phyloP scores from a whole-genome alignment of 805 yeast species.

The Yarrowia keelungensis region DNA sequence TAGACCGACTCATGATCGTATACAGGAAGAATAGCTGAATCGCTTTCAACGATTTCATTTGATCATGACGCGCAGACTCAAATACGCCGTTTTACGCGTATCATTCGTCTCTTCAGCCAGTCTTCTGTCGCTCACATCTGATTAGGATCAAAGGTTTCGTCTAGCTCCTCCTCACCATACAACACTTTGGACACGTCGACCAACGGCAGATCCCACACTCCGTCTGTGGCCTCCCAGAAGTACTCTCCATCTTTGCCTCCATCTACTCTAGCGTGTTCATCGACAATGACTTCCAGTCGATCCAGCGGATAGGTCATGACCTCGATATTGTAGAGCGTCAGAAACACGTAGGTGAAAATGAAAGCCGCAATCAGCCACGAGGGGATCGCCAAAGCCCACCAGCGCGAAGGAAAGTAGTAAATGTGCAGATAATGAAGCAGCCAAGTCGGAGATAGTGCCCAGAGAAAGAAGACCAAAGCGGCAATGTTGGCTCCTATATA shows the following conservation, averaged over 20 bases:
- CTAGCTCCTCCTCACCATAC: constrained; percentile 40
- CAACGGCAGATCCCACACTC: constrained; percentile 85
- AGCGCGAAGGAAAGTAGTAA: constrained; percentile 81
- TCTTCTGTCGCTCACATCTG: no score
- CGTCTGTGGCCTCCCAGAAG: constrained; percentile 70
- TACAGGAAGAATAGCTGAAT: no score
- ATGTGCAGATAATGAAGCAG: constrained; percentile 61
- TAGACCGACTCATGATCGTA: no score
- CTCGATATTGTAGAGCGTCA: constrained; percentile 79
- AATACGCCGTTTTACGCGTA: no score
- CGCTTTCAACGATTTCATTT: no score
- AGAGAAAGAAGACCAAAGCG: constrained; percentile 63
- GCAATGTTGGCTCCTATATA: constrained; percentile 70
- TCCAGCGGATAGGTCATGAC: constrained; percentile 65
- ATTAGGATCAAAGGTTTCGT: neutral
- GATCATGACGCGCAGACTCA: no score
- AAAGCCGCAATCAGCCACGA: constrained; percentile 71
- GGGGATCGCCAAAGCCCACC: constrained; percentile 90
- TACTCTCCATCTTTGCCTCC: constrained; percentile 51
- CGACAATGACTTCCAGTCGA: constrained; percentile 70
- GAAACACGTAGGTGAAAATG: constrained; percentile 73
- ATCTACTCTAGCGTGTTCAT: constrained; percentile 60
- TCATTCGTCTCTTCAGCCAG: no score
- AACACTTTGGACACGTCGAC: constrained; percentile 48
- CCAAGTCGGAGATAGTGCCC: constrained; percentile 78